Evolutionary conservation across 352 stramenopile genomes (phyloP), one percentile per base, ranked within the genome.

Genomic region (Phytopythium oedochilum): DNA sequence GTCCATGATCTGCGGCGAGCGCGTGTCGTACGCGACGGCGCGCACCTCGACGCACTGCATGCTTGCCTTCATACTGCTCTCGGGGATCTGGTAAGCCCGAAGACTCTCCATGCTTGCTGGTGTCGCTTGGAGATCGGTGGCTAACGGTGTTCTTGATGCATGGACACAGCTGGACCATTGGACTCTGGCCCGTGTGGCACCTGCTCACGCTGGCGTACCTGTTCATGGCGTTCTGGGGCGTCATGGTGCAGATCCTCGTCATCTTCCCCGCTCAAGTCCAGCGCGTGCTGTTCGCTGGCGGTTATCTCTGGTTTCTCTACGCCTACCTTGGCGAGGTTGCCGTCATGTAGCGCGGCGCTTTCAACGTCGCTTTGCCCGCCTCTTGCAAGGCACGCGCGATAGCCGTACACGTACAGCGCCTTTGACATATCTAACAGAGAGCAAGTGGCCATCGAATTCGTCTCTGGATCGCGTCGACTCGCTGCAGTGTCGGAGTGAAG

Each of bases 221-320:
- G 49, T 86, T 92, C 67, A 92, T 92, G 78, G 85, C 76, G 70
- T 88, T 86, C 44, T 92, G 81, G 81, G 81, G 81, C 39, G 68
- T 92, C 32, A 71, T 92, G 46, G 71, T 92, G 25, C 81, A 88
- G 60, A 50, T 86, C 5, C 56, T 88, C 44, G 69, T 88, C 39
- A 64, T 92, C 42, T 68, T 92, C 12, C 81, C 78, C 15, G 64
- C 78, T 0, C 51, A 83, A 40, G 20, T 77, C n/a, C 76, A 88
- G 60, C 75, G 77, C 51, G 57, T 92, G 35, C 55, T 92, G 43
- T 84, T 92, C 59, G 69, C 64, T 0, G 63, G 64, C 20, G 72
- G 49, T 5, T 92, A 88, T 53, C 22, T 88, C 12, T 89, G 76
- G 73, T 92, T 92, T 62, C 88, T 92, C 76, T 73, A 86, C 63